Evolutionary conservation across 2,329 filamentous ascomycete species (phyloP).

Genomic region (Pleochaeta shiraiana): DNA sequence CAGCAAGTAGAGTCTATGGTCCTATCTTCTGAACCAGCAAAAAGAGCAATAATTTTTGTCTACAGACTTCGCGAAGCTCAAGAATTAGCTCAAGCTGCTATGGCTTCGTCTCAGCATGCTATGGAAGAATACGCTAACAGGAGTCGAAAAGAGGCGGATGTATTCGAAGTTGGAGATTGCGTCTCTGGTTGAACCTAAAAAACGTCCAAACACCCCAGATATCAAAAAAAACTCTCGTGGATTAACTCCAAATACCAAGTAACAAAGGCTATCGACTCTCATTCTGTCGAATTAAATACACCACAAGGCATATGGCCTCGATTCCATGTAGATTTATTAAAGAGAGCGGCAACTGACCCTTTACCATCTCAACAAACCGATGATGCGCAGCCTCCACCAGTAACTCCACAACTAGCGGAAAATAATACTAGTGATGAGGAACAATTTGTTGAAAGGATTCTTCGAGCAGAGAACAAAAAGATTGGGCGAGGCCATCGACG

Average conservation of each 20-base stretch:
- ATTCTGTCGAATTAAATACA: background rate
- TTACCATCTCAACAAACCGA: background rate
- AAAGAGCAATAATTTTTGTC: background rate
- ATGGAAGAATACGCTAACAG: background rate
- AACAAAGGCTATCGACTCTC: background rate
- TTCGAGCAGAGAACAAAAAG: background rate
- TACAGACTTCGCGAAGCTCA: background rate
- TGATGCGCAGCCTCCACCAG: background rate
- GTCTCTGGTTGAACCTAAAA: background rate
- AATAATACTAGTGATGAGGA: background rate
- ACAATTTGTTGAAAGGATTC: background rate
- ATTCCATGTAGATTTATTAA: background rate
- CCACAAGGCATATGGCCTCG: background rate
- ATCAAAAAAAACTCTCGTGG: constrained; percentile 1
- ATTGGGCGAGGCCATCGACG: background rate
- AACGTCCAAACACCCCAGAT: background rate
- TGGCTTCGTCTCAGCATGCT: background rate
- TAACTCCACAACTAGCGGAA: background rate
- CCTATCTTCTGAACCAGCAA: background rate
- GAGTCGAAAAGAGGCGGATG: background rate
- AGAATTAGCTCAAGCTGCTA: background rate
- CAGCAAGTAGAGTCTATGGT: background rate
- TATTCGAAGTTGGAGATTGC: background rate
- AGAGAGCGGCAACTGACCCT: background rate
- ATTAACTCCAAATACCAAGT: background rate